These are phyloP conservation scores for Phytophthora pistaciae DNA, from an alignment of 352 stramenopile genomes.

Conservation along the genomic window DNA sequence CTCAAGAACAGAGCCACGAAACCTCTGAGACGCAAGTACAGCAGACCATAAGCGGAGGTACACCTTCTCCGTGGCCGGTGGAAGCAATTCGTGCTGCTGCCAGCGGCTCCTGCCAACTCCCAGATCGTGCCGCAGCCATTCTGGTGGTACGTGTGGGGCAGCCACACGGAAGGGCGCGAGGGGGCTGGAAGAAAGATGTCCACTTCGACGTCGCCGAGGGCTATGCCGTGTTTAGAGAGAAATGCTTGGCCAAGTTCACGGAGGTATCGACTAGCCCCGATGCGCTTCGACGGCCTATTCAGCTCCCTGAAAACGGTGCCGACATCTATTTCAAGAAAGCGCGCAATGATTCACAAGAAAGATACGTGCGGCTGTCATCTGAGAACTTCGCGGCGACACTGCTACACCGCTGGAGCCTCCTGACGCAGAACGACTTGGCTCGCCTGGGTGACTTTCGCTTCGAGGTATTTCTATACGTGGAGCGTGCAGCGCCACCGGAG, in stretches of 20 bases:
- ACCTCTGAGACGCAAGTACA: too few species aligned
- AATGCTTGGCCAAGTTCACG: slow-evolving; percentile 6
- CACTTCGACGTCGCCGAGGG: too few species aligned
- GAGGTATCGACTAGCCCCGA: not conserved
- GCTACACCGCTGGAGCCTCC: slow-evolving; percentile 1
- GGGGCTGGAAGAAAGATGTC: too few species aligned
- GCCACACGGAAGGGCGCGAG: too few species aligned
- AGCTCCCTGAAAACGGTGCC: not conserved
- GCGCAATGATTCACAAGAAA: slow-evolving; percentile 9
- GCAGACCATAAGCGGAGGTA: too few species aligned
- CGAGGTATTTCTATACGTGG: slow-evolving; percentile 6
- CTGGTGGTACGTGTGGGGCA: too few species aligned
- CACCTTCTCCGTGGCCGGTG: too few species aligned
- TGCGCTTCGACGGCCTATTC: not conserved
- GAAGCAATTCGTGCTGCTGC: too few species aligned
- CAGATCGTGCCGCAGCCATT: too few species aligned
- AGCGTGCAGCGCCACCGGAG: not conserved
- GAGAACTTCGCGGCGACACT: slow-evolving; percentile 4
- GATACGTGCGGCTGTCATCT: not conserved
- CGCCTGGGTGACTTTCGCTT: slow-evolving; percentile 1
- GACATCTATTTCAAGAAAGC: slow-evolving; percentile 6
- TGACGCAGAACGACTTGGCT: not conserved
- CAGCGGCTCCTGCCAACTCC: too few species aligned
- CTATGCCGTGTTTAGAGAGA: slow-evolving; percentile 4
- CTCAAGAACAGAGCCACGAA: too few species aligned